Conservation (phyloP, 805 yeast genomes). For the Yamadazyma phyllophila region DNA sequence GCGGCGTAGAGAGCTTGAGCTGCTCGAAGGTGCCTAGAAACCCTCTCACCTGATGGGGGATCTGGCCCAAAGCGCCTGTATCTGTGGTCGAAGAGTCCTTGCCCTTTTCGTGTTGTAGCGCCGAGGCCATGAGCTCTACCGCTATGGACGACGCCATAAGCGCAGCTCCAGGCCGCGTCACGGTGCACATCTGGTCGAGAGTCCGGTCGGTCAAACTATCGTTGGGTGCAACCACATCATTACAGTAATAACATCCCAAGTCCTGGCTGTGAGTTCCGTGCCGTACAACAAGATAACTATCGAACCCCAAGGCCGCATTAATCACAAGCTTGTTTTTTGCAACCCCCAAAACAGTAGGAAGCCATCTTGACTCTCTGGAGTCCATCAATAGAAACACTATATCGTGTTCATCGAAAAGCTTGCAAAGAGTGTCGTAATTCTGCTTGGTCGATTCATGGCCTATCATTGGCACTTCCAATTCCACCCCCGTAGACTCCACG, state of each 20-base stretch:
- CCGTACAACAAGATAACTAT: slow-evolving; percentile 88
- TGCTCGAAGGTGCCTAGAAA: slow-evolving; percentile 66
- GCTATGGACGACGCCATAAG: slow-evolving; percentile 82
- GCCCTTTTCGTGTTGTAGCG: slow-evolving; percentile 62
- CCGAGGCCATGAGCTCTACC: slow-evolving; percentile 74
- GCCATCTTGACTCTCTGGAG: slow-evolving; percentile 94
- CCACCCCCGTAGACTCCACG: slow-evolving; percentile 59
- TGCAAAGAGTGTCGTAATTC: slow-evolving; percentile 53
- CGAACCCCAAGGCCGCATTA: slow-evolving; percentile 95
- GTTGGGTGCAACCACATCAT: slow-evolving; percentile 91
- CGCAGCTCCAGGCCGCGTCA: slow-evolving; percentile 95
- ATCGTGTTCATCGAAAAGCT: slow-evolving; percentile 67
- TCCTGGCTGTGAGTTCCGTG: slow-evolving; percentile 58
- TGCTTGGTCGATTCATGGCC: slow-evolving; percentile 81
- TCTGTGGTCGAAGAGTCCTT: slow-evolving; percentile 39
- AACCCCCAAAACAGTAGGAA: slow-evolving; percentile 83
- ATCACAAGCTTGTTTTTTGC: slow-evolving; percentile 70
- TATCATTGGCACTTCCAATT: slow-evolving; percentile 88
- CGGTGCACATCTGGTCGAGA: slow-evolving; percentile 98
- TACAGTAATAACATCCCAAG: slow-evolving; percentile 93
- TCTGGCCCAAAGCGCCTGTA: slow-evolving; percentile 52
- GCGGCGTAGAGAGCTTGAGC: slow-evolving; percentile 65
- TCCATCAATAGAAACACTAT: slow-evolving; percentile 82
- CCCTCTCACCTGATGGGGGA: slow-evolving; percentile 92
- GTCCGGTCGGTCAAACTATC: slow-evolving; percentile 87